Evolutionary conservation across 106 monocot genomes (phyloP), one percentile per base, ranked within the genome.

Genomic region (Dactylorhiza incarnata): DNA sequence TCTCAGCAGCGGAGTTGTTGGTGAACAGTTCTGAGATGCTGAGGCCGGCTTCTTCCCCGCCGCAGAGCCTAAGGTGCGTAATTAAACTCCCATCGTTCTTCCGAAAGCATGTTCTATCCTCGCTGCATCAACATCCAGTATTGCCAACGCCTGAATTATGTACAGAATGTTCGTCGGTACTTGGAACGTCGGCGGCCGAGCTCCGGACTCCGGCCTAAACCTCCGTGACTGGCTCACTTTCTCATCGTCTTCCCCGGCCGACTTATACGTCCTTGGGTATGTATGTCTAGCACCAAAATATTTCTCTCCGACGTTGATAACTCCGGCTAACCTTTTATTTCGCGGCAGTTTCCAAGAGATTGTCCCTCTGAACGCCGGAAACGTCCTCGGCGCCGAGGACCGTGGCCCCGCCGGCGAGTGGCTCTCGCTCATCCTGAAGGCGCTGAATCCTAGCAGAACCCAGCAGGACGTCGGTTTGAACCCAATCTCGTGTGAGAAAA

Each of bases 171-270:
- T 93, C 72, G 93, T 86, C 70, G 87, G 89, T 4, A 93, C 93
- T 24, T 93, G 93, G 93, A 93, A 93, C 72, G 93, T 90, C 5
- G 93, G 89, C 8, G 93, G 93, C 58, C 79, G 78, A 77, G 69
- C 87, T 24, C 93, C 93, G n/a, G 76, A 78, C 58, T 74, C 78
- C 3, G 79, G 47, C 11, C 77, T 90, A 71, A 76, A 82, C 78
- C 74, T 93, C 48, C 73, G 84, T 12, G 89, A 86, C 1, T 90
- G 85, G 89, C 82, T 90, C 17, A 10, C 71, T 12, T 37, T 47
- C 65, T 58, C 73, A 7, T 71, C 83, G 5, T 78, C 80, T 4
- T 56, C 81, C 24, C 85, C 82, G 16, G 82, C 87, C 12, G 89
- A 93, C 68, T 59, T 94, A 55, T 90, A 81, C 63, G 87, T 94